Base-by-base conservation (phyloP, 1,284 basidiomycete species). In the Cystobasidium pallidum region DNA sequence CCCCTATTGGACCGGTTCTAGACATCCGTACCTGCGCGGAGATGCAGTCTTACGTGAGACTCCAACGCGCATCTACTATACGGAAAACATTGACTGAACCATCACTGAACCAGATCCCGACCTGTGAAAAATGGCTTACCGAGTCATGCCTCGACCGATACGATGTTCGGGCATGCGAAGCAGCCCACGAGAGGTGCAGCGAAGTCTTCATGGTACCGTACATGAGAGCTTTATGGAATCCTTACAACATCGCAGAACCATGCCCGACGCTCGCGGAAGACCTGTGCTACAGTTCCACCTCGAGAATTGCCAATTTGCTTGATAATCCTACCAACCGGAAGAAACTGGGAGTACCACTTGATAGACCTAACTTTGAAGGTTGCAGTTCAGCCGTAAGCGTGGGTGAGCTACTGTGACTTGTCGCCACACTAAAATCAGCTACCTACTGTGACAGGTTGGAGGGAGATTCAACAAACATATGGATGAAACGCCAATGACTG, bases 121-220 rank as follows among this genome's bases (percentile, higher is more conserved):
- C 84, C 28, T 87, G 86, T 77, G 77, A 83, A 70, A 84, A 84
- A 73, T 84, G 84, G 85, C 75, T 83, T 30, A 81, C 81, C 62
- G 47, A 70, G 7, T 64, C 66, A 32, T 79, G 79, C 66, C 49
- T 80, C 24, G 78, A 80, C 47, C 68, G 73, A 39, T 75, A 76
- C 47, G 79, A 80, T 52, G 52, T 70, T 0, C 72, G 79, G 30
- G 71, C 72, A 15, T 80, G 79, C 65, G 66, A 72, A 49, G 75
- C 76, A 28, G 78, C 79, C 8, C 62, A 75, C 34, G 34, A 39
- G 7, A 78, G 77, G 67, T 80, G 79, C 71, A 43, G 26, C 11
- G 58, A 17, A 1, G 75, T 78, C 68, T 63, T 79, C 34, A 72
- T 72, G 49, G 62, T 19, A 13, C 76, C 74, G 1, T 70, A 64